Evolutionary conservation across 768 basidiomycete species (phyloP).

Genomic region (Termitomyces sp.): DNA sequence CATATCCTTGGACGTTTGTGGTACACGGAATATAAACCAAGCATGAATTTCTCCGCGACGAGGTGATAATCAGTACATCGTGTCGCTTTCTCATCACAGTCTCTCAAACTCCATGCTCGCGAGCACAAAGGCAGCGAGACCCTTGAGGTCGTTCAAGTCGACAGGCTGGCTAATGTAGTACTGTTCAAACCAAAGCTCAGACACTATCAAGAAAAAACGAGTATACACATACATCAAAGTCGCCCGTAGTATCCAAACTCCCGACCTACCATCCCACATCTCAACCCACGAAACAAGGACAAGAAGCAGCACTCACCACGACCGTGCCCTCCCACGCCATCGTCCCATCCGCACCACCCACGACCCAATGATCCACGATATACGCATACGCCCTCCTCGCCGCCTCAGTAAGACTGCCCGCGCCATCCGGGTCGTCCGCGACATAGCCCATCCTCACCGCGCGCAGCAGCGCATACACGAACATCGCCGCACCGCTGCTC

Average conservation of each 20-base stretch:
- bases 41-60: background rate
- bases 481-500: conserved; percentile 42
- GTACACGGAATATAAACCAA: background rate
- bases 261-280: conserved; percentile 26
- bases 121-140: conserved; percentile 38
- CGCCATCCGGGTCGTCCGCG: conserved; percentile 26
- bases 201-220: background rate
- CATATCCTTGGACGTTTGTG: background rate
- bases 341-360: conserved; percentile 35
- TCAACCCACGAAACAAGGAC: background rate
- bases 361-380: conserved; percentile 33
- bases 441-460: conserved; percentile 38
- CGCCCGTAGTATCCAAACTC: conserved; percentile 31
- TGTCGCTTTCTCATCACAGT: conserved; percentile 5
- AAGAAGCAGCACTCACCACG: conserved; percentile 22
- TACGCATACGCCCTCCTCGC: conserved; percentile 38
- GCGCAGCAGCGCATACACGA: conserved; percentile 40
- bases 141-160: conserved; percentile 41
- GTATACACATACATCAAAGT: conserved; percentile 27
- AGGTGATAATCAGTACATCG: too few relatives aligned
- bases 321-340: conserved; percentile 43
- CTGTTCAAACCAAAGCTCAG: conserved; percentile 16
- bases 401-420: conserved; percentile 24
- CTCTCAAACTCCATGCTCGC: conserved; percentile 39
- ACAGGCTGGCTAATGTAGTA: conserved; percentile 37